A percentile compares a stretch with the other conserved stretches of the same genome.
Evolutionary conservation across 163 green algal species (phyloP).

Genomic region (Picocystis sp.): DNA sequence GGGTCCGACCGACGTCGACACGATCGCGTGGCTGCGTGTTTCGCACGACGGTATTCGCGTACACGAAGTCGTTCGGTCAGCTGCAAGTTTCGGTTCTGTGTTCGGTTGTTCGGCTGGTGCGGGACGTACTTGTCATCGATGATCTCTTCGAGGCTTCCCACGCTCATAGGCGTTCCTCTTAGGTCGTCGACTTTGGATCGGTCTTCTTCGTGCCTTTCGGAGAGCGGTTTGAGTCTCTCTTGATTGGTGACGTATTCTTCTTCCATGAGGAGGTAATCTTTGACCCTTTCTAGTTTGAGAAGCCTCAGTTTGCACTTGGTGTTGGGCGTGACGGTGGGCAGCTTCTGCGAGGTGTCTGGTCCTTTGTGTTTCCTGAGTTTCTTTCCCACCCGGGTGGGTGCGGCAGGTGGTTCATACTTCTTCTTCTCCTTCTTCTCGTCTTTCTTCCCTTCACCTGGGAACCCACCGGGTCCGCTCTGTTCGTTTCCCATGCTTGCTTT

Average conservation of each 20-base stretch:
- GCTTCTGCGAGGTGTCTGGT: constrained; percentile 16
- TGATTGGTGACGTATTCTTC: constrained; percentile 89
- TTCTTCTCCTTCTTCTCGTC: constrained; percentile 78
- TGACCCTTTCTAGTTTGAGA: constrained; percentile 91
- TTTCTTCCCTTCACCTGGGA: constrained; percentile 19
- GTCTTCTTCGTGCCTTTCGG: constrained; percentile 91
- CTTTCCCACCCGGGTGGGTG: constrained; percentile 77
- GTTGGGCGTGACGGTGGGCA: constrained; percentile 59
- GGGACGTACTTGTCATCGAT: constrained; percentile 89
- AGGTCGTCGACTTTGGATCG: constrained; percentile 90
- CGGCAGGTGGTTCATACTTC: constrained; percentile 87
- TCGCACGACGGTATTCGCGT: no score
- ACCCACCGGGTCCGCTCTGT: no score
- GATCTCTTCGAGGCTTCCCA: constrained; percentile 94
- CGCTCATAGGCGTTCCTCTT: constrained; percentile 75
- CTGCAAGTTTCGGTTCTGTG: no score
- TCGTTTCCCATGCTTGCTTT: no score
- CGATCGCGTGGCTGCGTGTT: constrained; percentile 80
- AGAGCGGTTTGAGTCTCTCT: constrained; percentile 79
- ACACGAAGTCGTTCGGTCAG: no score
- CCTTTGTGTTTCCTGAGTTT: constrained; percentile 68
- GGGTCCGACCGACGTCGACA: constrained; percentile 76
- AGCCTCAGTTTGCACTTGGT: constrained; percentile 89
- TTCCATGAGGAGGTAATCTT: constrained; percentile 99
- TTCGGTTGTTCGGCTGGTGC: no score